These are phyloP conservation scores for Santalum album DNA, from an alignment of 164 flowering plant species.

Conservation along the genomic window DNA sequence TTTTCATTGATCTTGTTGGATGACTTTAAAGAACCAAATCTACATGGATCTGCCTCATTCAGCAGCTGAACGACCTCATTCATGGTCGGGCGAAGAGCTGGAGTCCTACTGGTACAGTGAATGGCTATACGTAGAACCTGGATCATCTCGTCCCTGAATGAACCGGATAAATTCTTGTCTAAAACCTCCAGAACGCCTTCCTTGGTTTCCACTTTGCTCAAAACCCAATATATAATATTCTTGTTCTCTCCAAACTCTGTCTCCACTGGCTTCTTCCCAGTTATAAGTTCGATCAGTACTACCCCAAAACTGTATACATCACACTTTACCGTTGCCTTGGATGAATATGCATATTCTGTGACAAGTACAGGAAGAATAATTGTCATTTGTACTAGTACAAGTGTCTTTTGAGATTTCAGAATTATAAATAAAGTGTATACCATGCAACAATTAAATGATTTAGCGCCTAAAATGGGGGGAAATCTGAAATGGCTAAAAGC, in stretches of 20 bases:
- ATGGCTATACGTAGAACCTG: slow-evolving; percentile 67
- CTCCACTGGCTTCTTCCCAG: slow-evolving; percentile 90
- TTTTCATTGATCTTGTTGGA: slow-evolving; percentile 37
- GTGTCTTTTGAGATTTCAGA: too few species aligned
- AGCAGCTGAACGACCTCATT: slow-evolving; percentile 80
- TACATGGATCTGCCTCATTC: slow-evolving; percentile 71
- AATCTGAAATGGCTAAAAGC: too few species aligned
- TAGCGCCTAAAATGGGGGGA: too few species aligned
- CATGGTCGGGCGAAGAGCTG: slow-evolving; percentile 79
- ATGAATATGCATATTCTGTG: slow-evolving; percentile 81
- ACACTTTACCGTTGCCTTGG: slow-evolving; percentile 84
- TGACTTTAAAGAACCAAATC: slow-evolving; percentile 39
- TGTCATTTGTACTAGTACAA: too few species aligned
- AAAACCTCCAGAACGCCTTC: slow-evolving; percentile 67
- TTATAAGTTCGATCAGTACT: slow-evolving; percentile 79
- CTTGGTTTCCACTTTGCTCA: slow-evolving; percentile 67
- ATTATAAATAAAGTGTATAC: too few species aligned
- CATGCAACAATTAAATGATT: too few species aligned
- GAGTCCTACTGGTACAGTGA: slow-evolving; percentile 55
- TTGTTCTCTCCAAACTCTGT: slow-evolving; percentile 82
- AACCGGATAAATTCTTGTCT: slow-evolving; percentile 53
- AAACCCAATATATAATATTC: slow-evolving; percentile 76
- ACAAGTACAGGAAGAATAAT: background rate
- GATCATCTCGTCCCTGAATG: slow-evolving; percentile 72
- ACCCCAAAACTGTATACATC: slow-evolving; percentile 96